Evolutionary conservation across 2,329 filamentous ascomycete genomes (phyloP), one percentile per base, ranked within the genome.

Genomic region (Talaromyces verruculosus): DNA sequence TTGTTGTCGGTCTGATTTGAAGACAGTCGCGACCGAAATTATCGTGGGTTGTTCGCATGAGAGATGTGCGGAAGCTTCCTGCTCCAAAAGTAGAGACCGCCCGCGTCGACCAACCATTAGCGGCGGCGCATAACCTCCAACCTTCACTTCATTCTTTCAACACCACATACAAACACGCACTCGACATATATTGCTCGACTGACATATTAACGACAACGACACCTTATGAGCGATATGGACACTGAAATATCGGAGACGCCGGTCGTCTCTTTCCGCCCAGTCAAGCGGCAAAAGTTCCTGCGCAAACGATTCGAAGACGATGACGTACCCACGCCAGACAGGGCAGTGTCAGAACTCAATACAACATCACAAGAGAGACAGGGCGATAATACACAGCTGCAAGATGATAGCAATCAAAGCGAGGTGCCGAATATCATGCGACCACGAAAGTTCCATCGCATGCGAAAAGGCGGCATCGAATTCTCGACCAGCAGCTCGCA

Each of bases 211-310:
- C 30, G 28, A 33, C 8, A 10, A 35, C 17, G n/a, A 22, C 43
- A 11, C 8, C 8, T 1, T 17, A 17, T 25, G 39, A 10, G 15
- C n/a, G n/a, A 15, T 13, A 79, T 79, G 76, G 71, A 77, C 51
- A 67, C 72, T 2, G 71, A 77, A 22, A 43, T 67, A 7, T 66
- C 69, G 19, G 37, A 67, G 45, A 41, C 66, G 0, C 67, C 75
- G 4, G 75, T 77, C 49, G 70, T 80, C 6, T 67, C 81, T 13
- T 84, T 84, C 69, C 78, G 83, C 37, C 77, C 83, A 17, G 77
- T 77, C 7, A 86, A 85, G 74, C 79, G 80, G 64, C 78, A 83
- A 67, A 85, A 84, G 70, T 80, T 83, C 63, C 76, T 82, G 68
- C 82, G 83, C 64, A 82, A 80, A 69, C 79, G 83, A 61, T 64